A percentile compares a stretch with the other conserved stretches of the same genome.
Evolutionary conservation across 2,329 filamentous ascomycete species (phyloP).

Genomic region (Parastagonospora nodorum): DNA sequence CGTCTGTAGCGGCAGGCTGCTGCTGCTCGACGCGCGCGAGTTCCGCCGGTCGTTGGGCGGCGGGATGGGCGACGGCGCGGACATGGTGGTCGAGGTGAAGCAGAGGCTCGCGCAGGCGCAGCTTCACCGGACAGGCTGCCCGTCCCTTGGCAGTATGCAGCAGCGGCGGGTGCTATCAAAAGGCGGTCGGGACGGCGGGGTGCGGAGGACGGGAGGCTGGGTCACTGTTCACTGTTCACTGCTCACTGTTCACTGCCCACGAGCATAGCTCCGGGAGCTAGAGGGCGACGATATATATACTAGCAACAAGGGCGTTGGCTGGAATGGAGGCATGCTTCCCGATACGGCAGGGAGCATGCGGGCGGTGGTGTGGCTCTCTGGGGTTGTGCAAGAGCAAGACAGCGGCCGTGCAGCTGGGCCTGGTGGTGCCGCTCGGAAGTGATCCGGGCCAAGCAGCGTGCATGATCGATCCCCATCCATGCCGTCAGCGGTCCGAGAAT

Average conservation of each 20-base stretch:
- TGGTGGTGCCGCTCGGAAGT: slow-evolving; percentile 4
- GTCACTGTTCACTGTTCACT: neutral
- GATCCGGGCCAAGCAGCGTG: neutral
- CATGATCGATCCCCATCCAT: neutral
- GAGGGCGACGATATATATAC: slow-evolving; percentile 12
- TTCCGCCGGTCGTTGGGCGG: slow-evolving; percentile 43
- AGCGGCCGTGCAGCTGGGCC: slow-evolving; percentile 10
- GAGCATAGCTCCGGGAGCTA: neutral
- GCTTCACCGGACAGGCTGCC: no score
- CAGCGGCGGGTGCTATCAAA: neutral
- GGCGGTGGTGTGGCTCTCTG: slow-evolving; percentile 7
- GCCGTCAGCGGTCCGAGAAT: slow-evolving; percentile 20
- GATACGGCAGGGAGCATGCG: slow-evolving; percentile 17
- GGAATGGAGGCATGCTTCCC: slow-evolving; percentile 30
- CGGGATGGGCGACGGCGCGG: slow-evolving; percentile 42
- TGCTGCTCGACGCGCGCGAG: slow-evolving; percentile 41
- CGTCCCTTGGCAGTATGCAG: no score
- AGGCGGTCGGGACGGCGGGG: slow-evolving; percentile 3
- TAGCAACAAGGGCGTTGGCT: slow-evolving; percentile 8
- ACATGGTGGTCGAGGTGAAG: slow-evolving; percentile 29
- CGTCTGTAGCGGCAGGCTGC: slow-evolving; percentile 25
- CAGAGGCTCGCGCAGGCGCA: neutral
- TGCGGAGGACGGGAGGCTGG: neutral
- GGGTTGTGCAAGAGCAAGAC: slow-evolving; percentile 30
- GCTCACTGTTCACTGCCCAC: no score